Conservation (phyloP, 257 asterid species). For the Przewalskia tangutica region DNA sequence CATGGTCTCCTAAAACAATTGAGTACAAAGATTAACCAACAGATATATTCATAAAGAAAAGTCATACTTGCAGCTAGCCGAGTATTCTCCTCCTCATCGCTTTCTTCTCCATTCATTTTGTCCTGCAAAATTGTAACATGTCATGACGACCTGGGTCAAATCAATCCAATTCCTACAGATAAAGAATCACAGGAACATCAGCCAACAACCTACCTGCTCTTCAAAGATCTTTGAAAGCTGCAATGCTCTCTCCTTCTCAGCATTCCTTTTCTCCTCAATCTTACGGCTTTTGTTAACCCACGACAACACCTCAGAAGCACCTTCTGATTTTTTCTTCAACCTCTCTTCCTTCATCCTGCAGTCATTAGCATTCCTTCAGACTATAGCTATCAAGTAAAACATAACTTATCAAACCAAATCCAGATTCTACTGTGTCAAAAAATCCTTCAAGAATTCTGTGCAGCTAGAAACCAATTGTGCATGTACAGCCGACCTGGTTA, state of each 20-base stretch:
- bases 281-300: conserved; percentile 86
- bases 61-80: conserved; percentile 39
- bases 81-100: conserved; percentile 58
- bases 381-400: neutral
- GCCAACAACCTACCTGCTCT: conserved; percentile 62
- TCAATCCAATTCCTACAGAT: neutral
- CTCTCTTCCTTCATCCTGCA: conserved; percentile 84
- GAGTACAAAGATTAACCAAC: neutral
- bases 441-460: neutral
- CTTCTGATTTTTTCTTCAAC: conserved; percentile 60
- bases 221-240: conserved; percentile 80
- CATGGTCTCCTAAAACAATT: neutral
- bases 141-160: neutral
- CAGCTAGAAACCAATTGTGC: neutral
- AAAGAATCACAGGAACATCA: conserved; percentile 1
- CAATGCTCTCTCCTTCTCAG: conserved; percentile 67
- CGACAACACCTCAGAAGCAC: conserved; percentile 58
- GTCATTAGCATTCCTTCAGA: neutral
- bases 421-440: neutral
- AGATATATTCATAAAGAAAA: neutral
- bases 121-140: conserved; percentile 40
- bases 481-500: neutral
- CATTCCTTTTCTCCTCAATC: conserved; percentile 60
- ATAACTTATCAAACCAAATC: neutral
- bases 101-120: conserved; percentile 61